Evolutionary conservation across 805 yeast species (phyloP).

Genomic region (Kluyveromyces starmeri): DNA sequence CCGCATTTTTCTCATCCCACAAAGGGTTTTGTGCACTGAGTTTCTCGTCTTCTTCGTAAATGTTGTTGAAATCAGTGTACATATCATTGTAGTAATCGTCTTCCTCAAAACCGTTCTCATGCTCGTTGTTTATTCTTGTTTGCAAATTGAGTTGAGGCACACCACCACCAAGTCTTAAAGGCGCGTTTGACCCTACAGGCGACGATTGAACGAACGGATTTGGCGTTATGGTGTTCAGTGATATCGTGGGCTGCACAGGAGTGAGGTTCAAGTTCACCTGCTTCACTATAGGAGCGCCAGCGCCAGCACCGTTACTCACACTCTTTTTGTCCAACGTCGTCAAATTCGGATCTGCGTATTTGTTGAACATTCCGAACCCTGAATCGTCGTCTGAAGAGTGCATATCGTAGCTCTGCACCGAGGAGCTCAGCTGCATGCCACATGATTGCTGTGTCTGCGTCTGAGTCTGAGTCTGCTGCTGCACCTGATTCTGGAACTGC

Average conservation of each 20-base stretch:
- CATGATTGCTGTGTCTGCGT: too few species aligned
- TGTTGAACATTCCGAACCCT: conserved; percentile 16
- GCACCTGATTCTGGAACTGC: neutral
- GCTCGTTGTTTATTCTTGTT: conserved; percentile 1
- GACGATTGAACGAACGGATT: conserved; percentile 1
- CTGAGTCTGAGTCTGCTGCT: neutral
- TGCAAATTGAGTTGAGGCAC: conserved; percentile 1
- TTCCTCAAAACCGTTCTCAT: conserved; percentile 3
- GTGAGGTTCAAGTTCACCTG: conserved; percentile 5
- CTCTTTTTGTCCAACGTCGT: conserved; percentile 18
- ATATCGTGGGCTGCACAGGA: conserved; percentile 21
- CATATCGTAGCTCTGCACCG: neutral
- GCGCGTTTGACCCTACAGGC: neutral
- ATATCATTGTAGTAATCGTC: conserved; percentile 1
- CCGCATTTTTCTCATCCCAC: conserved; percentile 3
- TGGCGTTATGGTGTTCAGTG: conserved; percentile 17
- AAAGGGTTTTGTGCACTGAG: neutral
- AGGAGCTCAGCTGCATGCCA: too few species aligned
- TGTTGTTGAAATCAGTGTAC: conserved; percentile 1
- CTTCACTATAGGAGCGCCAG: conserved; percentile 4
- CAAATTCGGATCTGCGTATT: conserved; percentile 28
- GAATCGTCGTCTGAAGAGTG: conserved; percentile 2
- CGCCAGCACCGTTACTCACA: neutral
- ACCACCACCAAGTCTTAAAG: neutral
- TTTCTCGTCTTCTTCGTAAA: conserved; percentile 5